Base-by-base conservation (phyloP, 2,329 filamentous ascomycete species). In the Mariannaea elegans region DNA sequence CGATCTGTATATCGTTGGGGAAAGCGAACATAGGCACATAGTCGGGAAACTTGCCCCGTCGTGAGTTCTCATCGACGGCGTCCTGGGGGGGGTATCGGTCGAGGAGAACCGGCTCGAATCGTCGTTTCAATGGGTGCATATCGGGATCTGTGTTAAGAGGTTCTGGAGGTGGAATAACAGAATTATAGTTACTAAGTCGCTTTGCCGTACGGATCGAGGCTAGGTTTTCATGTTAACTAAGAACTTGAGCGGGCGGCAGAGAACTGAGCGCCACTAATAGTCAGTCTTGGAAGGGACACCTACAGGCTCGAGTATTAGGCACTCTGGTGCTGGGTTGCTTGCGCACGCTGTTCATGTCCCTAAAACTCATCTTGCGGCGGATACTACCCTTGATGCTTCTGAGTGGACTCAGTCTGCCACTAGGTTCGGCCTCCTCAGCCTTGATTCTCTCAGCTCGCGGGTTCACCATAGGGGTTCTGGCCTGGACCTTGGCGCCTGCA, bases 11-110 rank as follows among this genome's bases (percentile, higher is more conserved):
- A 75, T 99, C 95, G 76, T 98, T 97, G 44, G 95, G 95, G 71
- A 98, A 99, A 53, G 95, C 94, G 77, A 99, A 99, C 95, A 99
- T 98, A 56, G 95, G 95, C 16, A 99, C 93, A 71, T 97, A 99
- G 73, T 99, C 95, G 1, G 95, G 95, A 72, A 99, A 98, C 57
- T 86, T 89, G 53, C 93, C 93, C 71, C 95, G 86, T 70, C 90
- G 85, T 67, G 91, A 87, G 50, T 90, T 77, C 68, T 97, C 94
- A 59, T 97, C 93, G 19, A 88, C 83, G 72, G 93, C 90, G 65
- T 87, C 86, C 73, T 93, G 92, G 14, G 93, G 90, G 7, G 95
- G 95, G 71, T 98, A 98, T 75, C 94, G 87, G 76, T 99, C 95
- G 27, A 99, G 86, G 19, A 99, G 81, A n/a, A 97, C 94, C 7